A percentile compares a stretch with the other conserved stretches of the same genome.
phyloP scores from a whole-genome alignment of 371 early-diverging fungal genomes.

The Rhizopus microsporus region DNA sequence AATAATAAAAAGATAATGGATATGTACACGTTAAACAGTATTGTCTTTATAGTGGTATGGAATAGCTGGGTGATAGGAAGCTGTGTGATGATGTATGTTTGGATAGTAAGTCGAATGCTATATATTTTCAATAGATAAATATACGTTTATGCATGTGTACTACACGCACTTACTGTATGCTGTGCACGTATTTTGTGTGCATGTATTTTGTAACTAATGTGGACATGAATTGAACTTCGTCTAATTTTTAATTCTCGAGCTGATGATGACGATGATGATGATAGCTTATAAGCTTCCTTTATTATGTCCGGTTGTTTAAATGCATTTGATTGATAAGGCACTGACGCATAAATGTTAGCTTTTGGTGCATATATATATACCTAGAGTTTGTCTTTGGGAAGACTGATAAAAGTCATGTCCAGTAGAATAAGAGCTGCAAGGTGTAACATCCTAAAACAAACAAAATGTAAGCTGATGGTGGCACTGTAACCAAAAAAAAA shows the following conservation, averaged over 20 bases:
- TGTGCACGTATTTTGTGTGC: constrained; percentile 13
- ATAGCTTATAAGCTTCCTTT: background rate
- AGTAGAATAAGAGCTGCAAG: constrained; percentile 3
- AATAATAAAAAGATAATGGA: background rate
- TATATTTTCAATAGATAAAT: background rate
- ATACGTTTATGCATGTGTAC: background rate
- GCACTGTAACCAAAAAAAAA: background rate
- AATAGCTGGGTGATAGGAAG: background rate
- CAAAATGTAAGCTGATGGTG: background rate
- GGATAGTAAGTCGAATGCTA: background rate
- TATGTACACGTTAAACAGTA: background rate
- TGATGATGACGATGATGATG: background rate
- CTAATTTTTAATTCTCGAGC: constrained; percentile 3
- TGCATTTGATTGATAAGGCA: background rate
- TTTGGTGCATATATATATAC: constrained; percentile 6
- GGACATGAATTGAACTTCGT: constrained; percentile 20
- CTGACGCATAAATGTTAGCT: no score
- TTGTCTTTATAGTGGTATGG: background rate
- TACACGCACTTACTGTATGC: background rate
- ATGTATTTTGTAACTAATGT: constrained; percentile 26
- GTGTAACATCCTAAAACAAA: constrained; percentile 3
- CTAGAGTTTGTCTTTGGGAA: background rate
- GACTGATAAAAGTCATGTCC: background rate
- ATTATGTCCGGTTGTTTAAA: constrained; percentile 3
- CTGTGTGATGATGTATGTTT: no score